A percentile compares a stretch with the other conserved stretches of the same genome.
phyloP scores from a whole-genome alignment of 2,329 filamentous ascomycete species.

The Aspergillus ochraceoroseus region DNA sequence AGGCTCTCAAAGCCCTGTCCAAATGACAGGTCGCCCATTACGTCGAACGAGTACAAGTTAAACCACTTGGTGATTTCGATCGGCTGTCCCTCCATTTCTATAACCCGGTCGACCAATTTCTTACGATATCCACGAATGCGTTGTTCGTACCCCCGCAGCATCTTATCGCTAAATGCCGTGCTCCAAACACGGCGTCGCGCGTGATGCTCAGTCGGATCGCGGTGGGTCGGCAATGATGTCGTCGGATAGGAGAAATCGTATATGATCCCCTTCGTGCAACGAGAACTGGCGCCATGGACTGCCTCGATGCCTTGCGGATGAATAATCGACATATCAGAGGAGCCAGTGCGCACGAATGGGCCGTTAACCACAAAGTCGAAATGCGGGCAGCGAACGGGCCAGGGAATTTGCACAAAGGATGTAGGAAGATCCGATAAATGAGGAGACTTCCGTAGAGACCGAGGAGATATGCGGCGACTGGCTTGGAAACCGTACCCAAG shows the following conservation, averaged over 20 bases:
- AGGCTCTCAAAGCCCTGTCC: slow-evolving; percentile 9
- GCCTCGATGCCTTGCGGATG: slow-evolving; percentile 36
- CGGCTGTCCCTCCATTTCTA: slow-evolving; percentile 22
- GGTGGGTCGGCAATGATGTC: slow-evolving; percentile 38
- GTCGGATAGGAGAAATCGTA: slow-evolving; percentile 38
- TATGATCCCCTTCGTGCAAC: slow-evolving; percentile 41
- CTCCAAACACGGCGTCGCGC: slow-evolving; percentile 41
- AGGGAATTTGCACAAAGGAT: slow-evolving; percentile 16
- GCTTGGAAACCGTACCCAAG: background rate
- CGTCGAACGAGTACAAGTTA: slow-evolving; percentile 17
- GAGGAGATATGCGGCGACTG: slow-evolving; percentile 6
- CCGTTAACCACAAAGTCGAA: slow-evolving; percentile 32
- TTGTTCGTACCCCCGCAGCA: slow-evolving; percentile 41
- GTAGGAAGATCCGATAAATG: slow-evolving; percentile 12
- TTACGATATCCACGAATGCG: slow-evolving; percentile 36
- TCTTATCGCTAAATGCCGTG: slow-evolving; percentile 40
- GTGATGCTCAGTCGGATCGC: slow-evolving; percentile 39
- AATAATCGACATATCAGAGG: slow-evolving; percentile 35
- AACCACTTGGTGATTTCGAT: slow-evolving; percentile 42
- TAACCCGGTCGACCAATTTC: slow-evolving; percentile 32
- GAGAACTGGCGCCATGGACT: slow-evolving; percentile 38
- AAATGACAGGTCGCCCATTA: slow-evolving; percentile 19
- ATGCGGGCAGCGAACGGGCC: slow-evolving; percentile 33
- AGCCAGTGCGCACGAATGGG: slow-evolving; percentile 35
- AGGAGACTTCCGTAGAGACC: slow-evolving; percentile 14